Evolutionary conservation across 495 filamentous ascomycete species (phyloP).

Genomic region (Acidiella bohemica): DNA sequence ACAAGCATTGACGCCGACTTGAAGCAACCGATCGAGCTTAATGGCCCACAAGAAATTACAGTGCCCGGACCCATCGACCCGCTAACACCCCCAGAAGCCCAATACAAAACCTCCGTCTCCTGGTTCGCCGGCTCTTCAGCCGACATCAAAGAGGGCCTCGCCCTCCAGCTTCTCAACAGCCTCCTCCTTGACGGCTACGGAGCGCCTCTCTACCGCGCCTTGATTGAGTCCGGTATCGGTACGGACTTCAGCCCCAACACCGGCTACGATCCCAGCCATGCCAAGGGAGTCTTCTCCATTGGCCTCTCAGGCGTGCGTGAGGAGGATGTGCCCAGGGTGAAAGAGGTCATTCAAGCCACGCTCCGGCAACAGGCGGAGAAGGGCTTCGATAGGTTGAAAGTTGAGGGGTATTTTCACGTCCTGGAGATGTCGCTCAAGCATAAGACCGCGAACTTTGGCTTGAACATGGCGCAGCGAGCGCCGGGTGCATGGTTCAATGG

Average conservation of each 20-base stretch:
- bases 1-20: slow-evolving; percentile 57
- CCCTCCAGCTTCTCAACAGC: slow-evolving; percentile 63
- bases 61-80: slow-evolving; percentile 81
- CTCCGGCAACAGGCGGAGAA: slow-evolving; percentile 49
- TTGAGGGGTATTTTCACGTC: slow-evolving; percentile 87
- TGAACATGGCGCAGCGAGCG: slow-evolving; percentile 74
- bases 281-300: slow-evolving; percentile 70
- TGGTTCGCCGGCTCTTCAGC: slow-evolving; percentile 79
- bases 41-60: slow-evolving; percentile 51
- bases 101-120: slow-evolving; percentile 83
- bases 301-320: slow-evolving; percentile 76
- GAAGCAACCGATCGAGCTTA: slow-evolving; percentile 60
- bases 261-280: slow-evolving; percentile 68
- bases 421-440: slow-evolving; percentile 82
- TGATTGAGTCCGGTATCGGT: slow-evolving; percentile 83
- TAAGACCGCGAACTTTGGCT: slow-evolving; percentile 87
- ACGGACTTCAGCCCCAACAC: slow-evolving; percentile 90
- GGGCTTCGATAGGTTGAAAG: slow-evolving; percentile 77
- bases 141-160: slow-evolving; percentile 75
- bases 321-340: slow-evolving; percentile 62
- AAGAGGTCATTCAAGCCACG: slow-evolving; percentile 54
- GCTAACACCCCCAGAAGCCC: slow-evolving; percentile 66
- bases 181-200: slow-evolving; percentile 87
- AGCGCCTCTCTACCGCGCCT: slow-evolving; percentile 78
- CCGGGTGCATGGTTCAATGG: slow-evolving; percentile 92